Evolutionary conservation across 768 basidiomycete species (phyloP), one percentile per base, ranked within the genome.

Genomic region (Boletus patriciae): DNA sequence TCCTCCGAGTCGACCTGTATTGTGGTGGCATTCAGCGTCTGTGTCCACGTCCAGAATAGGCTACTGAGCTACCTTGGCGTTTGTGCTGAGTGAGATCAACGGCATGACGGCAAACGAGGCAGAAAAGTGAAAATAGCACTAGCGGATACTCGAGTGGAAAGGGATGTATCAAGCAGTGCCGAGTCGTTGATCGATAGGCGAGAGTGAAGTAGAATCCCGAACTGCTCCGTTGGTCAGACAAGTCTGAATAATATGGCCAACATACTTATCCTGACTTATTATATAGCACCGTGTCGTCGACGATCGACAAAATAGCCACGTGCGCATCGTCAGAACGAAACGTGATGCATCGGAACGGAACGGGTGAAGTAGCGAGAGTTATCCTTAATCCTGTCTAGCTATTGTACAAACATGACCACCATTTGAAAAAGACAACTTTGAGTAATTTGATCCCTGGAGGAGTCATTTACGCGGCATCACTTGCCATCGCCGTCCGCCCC

Each of bases 41-140:
- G 16, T 9, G 11, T 15, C 18, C 31, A 23, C 18, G 47, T 11
- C 36, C 13, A 21, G 23, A 25, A 46, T 16, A 12, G 9, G n/a
- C 7, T 6, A 8, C 2, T 10, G 19, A 36, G 8, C 52, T 56
- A 78, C 73, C 53, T 70, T 65, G 54, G 72, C 76, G 54, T 76
- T 78, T 11, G 76, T 77, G 54, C 64, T 77, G 55, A 78, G 67
- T 25, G 69, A 70, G 40, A 78, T 60, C 46, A 71, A 48, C 5
- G 77, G 77, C 77, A 78, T 78, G 34, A 36, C 15, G 38, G 46
- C 1, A n/a, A 36, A 3, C 25, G 15, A 18, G 51, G 42, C 15
- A 27, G 19, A 15, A 37, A 12, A 7, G 40, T 33, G 46, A 38
- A 38, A 41, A 38, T 1, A 18, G 33, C 6, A 18, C 21, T 11